Evolutionary conservation across 768 basidiomycete species (phyloP).

Genomic region (Auricularia sp.): DNA sequence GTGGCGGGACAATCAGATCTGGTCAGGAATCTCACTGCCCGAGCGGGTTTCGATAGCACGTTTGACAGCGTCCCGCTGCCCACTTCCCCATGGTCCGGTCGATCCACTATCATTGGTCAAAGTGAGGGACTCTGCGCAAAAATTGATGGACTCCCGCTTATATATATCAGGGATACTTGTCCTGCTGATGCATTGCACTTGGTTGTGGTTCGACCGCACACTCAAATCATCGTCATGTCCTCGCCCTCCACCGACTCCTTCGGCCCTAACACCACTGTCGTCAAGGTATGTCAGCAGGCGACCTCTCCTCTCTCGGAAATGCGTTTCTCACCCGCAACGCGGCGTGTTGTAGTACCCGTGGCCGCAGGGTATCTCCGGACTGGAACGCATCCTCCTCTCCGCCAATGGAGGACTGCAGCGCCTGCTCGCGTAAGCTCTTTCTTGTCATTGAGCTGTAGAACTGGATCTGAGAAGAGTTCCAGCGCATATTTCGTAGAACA

Average conservation of each 20-base stretch:
- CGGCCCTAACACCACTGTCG: neutral
- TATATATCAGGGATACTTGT: neutral
- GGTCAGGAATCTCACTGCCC: no score
- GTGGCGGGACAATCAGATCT: no score
- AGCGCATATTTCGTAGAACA: constrained; percentile 59
- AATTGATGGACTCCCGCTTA: neutral
- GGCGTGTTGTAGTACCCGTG: constrained; percentile 35
- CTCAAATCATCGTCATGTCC: neutral
- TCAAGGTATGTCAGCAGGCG: neutral
- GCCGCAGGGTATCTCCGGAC: constrained; percentile 37
- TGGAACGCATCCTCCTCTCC: constrained; percentile 59
- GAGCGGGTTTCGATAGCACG: no score
- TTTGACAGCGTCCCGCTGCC: no score
- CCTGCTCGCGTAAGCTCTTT: constrained; percentile 41
- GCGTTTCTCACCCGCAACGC: constrained; percentile 5
- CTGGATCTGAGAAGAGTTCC: neutral
- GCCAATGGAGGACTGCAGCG: constrained; percentile 64
- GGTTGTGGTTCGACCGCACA: neutral
- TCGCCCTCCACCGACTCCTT: neutral
- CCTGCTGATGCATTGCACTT: neutral
- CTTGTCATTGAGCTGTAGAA: neutral
- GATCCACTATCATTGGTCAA: no score
- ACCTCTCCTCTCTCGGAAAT: neutral
- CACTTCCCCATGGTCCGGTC: no score
- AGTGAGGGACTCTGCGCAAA: neutral